Base-by-base conservation (phyloP, 2,329 filamentous ascomycete genomes). In the Aspergillus niger region DNA sequence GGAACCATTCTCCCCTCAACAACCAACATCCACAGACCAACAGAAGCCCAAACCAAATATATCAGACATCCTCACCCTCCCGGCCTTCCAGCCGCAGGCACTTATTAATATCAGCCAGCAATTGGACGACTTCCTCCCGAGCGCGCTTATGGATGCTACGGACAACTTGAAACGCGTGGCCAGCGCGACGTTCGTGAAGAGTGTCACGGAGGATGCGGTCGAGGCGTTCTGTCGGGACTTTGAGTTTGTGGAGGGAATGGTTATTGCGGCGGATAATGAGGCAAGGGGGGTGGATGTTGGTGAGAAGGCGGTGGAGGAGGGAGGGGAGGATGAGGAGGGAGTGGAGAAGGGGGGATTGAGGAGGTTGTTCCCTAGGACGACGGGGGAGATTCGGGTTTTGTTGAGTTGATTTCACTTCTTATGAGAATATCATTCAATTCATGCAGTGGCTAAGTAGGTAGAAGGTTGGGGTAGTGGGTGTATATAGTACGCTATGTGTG, bases 91-190 rank as follows among this genome's bases (percentile, higher is more conserved):
- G 60, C 83, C 85, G 0, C 77, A 83, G 5, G 76, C 83, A 0
- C 80, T 98, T n/a, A 78, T 84, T 1, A 78, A 82, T 53, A 87
- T 89, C 2, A 91, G 91, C 68, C 91, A 93, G 69, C 85, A 83
- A 43, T 82, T 99, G 6, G 95, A 99, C 71, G 88, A 92, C 62
- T 99, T 98, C 77, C 81, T 99, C 24, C 93, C 95, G 0, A 96
- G 92, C 1, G 95, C 94, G 2, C 83, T 97, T 30, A 94, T 97
- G 82, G 95, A 99, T 73, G 93, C 93, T 2, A 87, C 91, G 68
- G 90, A 95, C 54, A 91, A 92, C 62, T 76, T 98, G 26, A 89
- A 89, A 65, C 81, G 86, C 44, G 78, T 99, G 1, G 87, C 90
- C 63, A 90, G 91, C 69, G 85, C 90, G 1, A 83, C 82, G 10